These are phyloP conservation scores for Grosmannia penicillata DNA, from an alignment of 2,329 filamentous ascomycete species.

Conservation along the genomic window DNA sequence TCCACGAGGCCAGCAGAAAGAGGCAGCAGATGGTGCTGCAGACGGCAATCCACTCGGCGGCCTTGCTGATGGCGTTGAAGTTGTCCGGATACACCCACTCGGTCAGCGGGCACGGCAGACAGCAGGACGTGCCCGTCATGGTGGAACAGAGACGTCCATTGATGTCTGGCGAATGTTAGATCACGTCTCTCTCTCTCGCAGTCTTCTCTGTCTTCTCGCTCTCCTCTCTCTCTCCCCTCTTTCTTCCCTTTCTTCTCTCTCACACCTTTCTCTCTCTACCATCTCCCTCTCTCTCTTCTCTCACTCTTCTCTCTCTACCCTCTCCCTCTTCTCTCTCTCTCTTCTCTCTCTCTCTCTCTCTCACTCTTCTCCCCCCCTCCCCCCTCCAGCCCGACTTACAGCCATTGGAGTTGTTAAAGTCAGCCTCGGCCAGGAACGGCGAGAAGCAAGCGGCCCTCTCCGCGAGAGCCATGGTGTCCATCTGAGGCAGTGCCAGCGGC, in stretches of 20 bases:
- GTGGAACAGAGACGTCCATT: constrained; percentile 39
- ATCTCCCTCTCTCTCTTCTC: no score
- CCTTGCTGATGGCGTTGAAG: constrained; percentile 43
- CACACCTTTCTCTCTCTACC: no score
- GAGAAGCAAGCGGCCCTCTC: not conserved
- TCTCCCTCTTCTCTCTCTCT: no score
- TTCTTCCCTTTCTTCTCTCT: not conserved
- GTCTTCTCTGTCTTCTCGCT: not conserved
- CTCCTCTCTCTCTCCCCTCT: not conserved
- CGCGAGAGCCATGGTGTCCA: not conserved
- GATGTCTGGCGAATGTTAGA: constrained; percentile 31
- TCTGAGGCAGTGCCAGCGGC: not conserved
- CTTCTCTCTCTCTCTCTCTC: no score
- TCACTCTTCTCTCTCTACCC: no score
- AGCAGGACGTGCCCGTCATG: constrained; percentile 48
- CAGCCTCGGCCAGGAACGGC: constrained; percentile 6
- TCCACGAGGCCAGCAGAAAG: constrained; percentile 69
- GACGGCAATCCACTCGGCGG: constrained; percentile 74
- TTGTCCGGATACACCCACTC: constrained; percentile 56
- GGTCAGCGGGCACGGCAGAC: constrained; percentile 77
- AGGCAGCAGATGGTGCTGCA: constrained; percentile 54
- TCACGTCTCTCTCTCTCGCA: not conserved
- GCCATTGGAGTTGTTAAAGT: constrained; percentile 9
- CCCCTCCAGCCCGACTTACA: no score
- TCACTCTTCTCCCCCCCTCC: no score